phyloP scores from a whole-genome alignment of 2,329 filamentous ascomycete species.

The Diaporthe ampelina region DNA sequence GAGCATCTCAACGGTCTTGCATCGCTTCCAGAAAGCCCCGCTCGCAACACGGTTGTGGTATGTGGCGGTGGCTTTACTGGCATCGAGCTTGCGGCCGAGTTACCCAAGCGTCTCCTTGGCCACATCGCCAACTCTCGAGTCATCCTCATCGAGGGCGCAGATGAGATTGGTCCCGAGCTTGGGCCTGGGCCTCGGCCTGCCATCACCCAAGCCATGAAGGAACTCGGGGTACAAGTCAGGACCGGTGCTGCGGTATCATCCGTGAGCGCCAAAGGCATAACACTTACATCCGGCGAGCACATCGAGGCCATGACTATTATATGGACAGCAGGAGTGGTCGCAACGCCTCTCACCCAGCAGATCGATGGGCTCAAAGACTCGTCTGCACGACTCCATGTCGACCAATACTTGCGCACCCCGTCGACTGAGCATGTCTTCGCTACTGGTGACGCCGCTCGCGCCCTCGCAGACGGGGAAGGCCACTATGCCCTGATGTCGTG shows the following conservation, averaged over 20 bases:
- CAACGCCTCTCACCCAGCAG: slow-evolving; percentile 4
- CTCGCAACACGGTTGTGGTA: slow-evolving; percentile 7
- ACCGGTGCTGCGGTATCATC: background rate
- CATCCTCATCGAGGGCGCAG: slow-evolving; percentile 7
- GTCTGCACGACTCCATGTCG: background rate
- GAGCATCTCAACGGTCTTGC: background rate
- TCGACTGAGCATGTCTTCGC: slow-evolving; percentile 5
- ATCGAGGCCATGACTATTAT: slow-evolving; percentile 3
- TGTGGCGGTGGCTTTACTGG: slow-evolving; percentile 15
- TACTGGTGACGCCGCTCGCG: background rate
- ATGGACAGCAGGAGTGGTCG: slow-evolving; percentile 20
- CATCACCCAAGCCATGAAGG: background rate
- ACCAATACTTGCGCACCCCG: background rate
- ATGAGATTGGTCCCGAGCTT: background rate
- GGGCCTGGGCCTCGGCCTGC: slow-evolving; percentile 1
- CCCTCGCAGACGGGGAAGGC: background rate
- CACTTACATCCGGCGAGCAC: background rate
- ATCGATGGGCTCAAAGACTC: background rate
- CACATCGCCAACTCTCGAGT: slow-evolving; percentile 3
- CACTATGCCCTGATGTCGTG: slow-evolving; percentile 21
- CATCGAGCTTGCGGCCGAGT: slow-evolving; percentile 16
- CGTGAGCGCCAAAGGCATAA: background rate
- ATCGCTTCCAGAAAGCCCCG: background rate
- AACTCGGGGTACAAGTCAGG: background rate
- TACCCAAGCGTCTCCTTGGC: slow-evolving; percentile 4